These are phyloP conservation scores for Cyberlindnera saturnus DNA, from an alignment of 805 yeast genomes.

Conservation along the genomic window DNA sequence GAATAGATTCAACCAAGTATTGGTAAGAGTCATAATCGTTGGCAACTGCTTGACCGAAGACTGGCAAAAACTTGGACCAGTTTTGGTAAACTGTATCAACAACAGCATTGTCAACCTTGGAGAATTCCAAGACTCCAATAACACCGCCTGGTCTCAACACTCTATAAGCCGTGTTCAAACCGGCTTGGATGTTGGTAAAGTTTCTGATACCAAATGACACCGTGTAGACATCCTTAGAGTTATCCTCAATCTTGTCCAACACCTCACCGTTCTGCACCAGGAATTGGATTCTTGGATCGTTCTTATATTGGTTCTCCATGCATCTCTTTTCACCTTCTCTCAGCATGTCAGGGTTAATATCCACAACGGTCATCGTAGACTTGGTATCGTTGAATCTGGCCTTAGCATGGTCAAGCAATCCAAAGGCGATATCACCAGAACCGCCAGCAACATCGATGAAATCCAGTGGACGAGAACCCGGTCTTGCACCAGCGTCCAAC, in stretches of 20 bases:
- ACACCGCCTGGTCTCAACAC: constrained; percentile 97
- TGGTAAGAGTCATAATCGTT: constrained; percentile 95
- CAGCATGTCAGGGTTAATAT: constrained; percentile 94
- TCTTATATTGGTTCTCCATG: constrained; percentile 45
- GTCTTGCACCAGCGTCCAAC: constrained; percentile 89
- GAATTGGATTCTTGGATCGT: constrained; percentile 59
- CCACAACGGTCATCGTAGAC: constrained; percentile 85
- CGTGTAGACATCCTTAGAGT: constrained; percentile 91
- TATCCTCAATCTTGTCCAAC: constrained; percentile 75
- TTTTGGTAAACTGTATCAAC: constrained; percentile 76
- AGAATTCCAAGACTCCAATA: constrained; percentile 92
- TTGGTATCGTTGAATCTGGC: constrained; percentile 64
- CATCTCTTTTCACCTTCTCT: constrained; percentile 84
- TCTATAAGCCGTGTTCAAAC: constrained; percentile 90
- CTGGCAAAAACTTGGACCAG: constrained; percentile 83
- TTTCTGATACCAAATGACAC: constrained; percentile 97
- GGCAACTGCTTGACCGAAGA: constrained; percentile 93
- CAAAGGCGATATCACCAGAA: constrained; percentile 96
- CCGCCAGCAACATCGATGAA: constrained; percentile 98
- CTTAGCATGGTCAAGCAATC: constrained; percentile 87
- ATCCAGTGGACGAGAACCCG: constrained; percentile 75
- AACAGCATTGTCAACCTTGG: constrained; percentile 78
- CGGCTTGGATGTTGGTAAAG: constrained; percentile 91
- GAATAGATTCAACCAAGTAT: constrained; percentile 90
- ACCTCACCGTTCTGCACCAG: constrained; percentile 90